Evolutionary conservation across 1,284 basidiomycete species (phyloP).

Genomic region (Irpex sp.): DNA sequence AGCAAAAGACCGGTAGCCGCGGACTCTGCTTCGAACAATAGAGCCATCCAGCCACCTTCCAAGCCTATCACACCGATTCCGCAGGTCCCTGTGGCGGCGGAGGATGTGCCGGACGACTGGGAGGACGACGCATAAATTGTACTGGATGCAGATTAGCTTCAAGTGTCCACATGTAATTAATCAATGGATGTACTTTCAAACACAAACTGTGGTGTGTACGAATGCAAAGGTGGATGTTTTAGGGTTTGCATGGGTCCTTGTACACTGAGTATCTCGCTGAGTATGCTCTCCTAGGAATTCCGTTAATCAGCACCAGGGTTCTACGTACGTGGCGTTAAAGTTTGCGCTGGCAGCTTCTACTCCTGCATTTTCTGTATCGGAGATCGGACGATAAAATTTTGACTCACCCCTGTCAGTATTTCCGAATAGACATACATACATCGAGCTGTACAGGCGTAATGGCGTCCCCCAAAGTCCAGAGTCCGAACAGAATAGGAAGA

Average conservation of each 20-base stretch:
- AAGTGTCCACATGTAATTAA: background rate
- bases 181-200: background rate
- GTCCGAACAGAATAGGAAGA: too few relatives aligned
- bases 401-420: too few relatives aligned
- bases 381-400: too few relatives aligned
- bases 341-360: too few relatives aligned
- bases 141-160: background rate
- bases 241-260: background rate
- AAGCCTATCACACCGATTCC: background rate
- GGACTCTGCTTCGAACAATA: background rate
- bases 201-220: background rate
- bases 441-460: too few relatives aligned
- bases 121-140: constrained; percentile 35
- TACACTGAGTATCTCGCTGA: background rate
- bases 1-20: background rate
- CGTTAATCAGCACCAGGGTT: background rate
- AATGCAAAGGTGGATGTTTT: background rate
- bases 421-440: too few relatives aligned
- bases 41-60: background rate
- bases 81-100: background rate
- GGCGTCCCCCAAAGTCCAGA: too few relatives aligned
- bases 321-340: background rate
- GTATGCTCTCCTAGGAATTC: background rate
- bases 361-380: too few relatives aligned
- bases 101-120: constrained; percentile 42